phyloP scores from a whole-genome alignment of 768 basidiomycete genomes.

The Lactarius deliciosus region DNA sequence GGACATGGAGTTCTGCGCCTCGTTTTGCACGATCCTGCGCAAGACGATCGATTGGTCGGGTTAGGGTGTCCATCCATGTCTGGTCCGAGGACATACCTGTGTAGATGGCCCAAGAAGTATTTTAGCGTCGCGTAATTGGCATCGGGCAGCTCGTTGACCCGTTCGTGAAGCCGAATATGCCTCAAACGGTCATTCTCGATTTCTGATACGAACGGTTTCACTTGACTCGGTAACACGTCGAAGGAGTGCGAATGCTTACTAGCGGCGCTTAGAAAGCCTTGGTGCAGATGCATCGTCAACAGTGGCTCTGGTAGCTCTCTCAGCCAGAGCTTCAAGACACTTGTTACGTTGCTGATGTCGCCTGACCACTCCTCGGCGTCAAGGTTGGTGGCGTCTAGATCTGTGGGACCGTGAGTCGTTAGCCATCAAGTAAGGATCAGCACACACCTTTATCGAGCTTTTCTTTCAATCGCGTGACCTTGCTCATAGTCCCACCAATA shows the following conservation, averaged over 20 bases:
- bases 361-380: constrained; percentile 86
- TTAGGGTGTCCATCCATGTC: neutral
- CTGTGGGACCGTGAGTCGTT: constrained; percentile 38
- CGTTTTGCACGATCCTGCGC: constrained; percentile 70
- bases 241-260: constrained; percentile 52
- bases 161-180: constrained; percentile 94
- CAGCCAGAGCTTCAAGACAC: constrained; percentile 93
- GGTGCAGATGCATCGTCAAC: constrained; percentile 78
- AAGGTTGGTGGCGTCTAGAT: constrained; percentile 84
- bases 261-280: constrained; percentile 93
- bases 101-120: constrained; percentile 90
- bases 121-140: constrained; percentile 98
- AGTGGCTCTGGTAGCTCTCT: constrained; percentile 94
- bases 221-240: neutral
- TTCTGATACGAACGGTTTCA: constrained; percentile 43
- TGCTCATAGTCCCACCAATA: constrained; percentile 86
- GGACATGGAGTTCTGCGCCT: constrained; percentile 86
- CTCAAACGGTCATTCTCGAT: constrained; percentile 93
- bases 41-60: neutral
- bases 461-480: constrained; percentile 79
- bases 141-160: constrained; percentile 97
- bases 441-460: constrained; percentile 78
- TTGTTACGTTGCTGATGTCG: constrained; percentile 96
- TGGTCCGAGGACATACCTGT: constrained; percentile 56
- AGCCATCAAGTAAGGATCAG: neutral